phyloP scores from a whole-genome alignment of 371 early-diverging fungal genomes.

The Phascolomyces articulosus region DNA sequence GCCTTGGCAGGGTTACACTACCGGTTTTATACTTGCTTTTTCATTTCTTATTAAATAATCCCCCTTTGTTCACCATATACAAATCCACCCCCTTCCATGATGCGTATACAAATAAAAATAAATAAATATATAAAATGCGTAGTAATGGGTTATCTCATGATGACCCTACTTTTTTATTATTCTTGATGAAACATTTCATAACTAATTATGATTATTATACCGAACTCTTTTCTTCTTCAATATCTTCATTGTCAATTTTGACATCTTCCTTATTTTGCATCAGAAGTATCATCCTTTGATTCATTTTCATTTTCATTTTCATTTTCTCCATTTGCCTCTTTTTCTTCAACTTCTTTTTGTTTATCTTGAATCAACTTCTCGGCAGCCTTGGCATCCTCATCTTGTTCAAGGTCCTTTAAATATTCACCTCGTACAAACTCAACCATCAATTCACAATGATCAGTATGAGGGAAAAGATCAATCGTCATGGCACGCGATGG shows the following conservation, averaged over 20 bases:
- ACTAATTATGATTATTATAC: too few relatives aligned
- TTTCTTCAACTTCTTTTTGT: background rate
- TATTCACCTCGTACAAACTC: constrained; percentile 48
- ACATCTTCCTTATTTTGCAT: background rate
- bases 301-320: background rate
- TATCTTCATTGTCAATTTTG: background rate
- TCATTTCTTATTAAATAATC: too few relatives aligned
- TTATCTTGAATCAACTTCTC: background rate
- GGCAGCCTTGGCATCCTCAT: background rate
- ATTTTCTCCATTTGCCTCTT: background rate
- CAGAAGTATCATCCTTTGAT: background rate
- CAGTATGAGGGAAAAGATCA: constrained; percentile 84
- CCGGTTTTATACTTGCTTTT: background rate
- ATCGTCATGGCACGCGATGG: constrained; percentile 64
- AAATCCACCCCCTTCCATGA: too few relatives aligned
- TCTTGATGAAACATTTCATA: too few relatives aligned
- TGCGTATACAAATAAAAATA: too few relatives aligned
- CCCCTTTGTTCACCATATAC: too few relatives aligned
- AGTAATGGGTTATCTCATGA: too few relatives aligned
- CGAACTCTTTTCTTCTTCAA: background rate
- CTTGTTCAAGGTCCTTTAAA: background rate
- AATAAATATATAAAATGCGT: too few relatives aligned
- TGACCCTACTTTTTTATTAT: too few relatives aligned
- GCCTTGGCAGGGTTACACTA: constrained; percentile 1
- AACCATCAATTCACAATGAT: constrained; percentile 73